Evolutionary conservation across 2,329 filamentous ascomycete species (phyloP).

Genomic region (Aureobasidium sp.): DNA sequence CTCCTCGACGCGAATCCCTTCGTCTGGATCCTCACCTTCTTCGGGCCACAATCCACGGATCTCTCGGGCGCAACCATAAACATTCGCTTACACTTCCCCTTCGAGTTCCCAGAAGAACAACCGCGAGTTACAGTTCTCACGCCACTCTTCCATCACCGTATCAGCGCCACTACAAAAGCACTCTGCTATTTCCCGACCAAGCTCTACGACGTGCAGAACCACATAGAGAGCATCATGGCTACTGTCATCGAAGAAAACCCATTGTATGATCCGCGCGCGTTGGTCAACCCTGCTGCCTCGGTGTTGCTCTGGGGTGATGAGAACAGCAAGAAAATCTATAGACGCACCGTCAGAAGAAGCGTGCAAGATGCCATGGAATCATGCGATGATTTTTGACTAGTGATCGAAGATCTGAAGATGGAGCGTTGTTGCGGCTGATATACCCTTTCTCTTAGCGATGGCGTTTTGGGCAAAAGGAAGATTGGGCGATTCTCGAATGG

Average conservation of each 20-base stretch:
- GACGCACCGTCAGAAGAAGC: slow-evolving; percentile 67
- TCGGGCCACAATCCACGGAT: slow-evolving; percentile 86
- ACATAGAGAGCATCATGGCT: slow-evolving; percentile 74
- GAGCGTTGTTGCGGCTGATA: not conserved
- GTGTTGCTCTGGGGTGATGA: slow-evolving; percentile 76
- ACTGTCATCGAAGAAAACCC: slow-evolving; percentile 81
- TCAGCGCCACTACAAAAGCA: slow-evolving; percentile 63
- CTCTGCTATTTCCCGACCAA: slow-evolving; percentile 71
- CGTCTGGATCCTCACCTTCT: slow-evolving; percentile 79
- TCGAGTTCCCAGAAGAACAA: slow-evolving; percentile 78
- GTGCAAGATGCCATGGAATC: slow-evolving; percentile 50
- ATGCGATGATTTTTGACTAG: not conserved
- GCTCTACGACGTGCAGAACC: slow-evolving; percentile 67
- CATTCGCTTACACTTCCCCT: slow-evolving; percentile 70
- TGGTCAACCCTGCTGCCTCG: slow-evolving; percentile 77
- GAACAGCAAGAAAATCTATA: slow-evolving; percentile 77
- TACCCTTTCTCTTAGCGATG: slow-evolving; percentile 2
- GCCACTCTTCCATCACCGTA: slow-evolving; percentile 76
- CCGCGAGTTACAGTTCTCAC: slow-evolving; percentile 76
- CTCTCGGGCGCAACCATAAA: slow-evolving; percentile 85
- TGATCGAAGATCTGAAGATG: not conserved
- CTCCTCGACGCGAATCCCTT: slow-evolving; percentile 79
- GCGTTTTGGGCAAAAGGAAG: not conserved
- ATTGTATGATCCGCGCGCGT: slow-evolving; percentile 79
- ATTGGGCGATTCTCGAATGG: not conserved